Percentiles rank a stretch among this genome's conserved stretches.
Conservation (phyloP, 164 flowering plant genomes). For the Saururus chinensis region DNA sequence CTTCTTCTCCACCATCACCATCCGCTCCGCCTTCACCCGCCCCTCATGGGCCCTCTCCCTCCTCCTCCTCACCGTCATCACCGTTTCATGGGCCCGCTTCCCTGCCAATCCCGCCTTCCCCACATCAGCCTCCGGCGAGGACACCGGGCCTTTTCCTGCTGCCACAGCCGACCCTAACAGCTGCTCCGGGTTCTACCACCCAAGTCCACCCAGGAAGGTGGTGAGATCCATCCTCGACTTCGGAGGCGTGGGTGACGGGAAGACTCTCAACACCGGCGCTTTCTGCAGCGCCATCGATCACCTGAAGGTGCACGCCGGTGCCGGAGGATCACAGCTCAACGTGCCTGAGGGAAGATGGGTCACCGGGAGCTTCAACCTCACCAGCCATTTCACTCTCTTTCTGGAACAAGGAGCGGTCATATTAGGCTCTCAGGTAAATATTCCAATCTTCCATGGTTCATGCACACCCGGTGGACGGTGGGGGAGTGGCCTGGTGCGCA, state of each 20-base stretch:
- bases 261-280: slow-evolving; percentile 66
- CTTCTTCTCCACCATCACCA: neutral
- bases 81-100: slow-evolving; percentile 29
- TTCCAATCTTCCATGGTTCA: neutral
- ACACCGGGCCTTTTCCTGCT: neutral
- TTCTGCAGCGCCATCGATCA: slow-evolving; percentile 53
- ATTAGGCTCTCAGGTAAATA: slow-evolving; percentile 69
- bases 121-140: slow-evolving; percentile 6
- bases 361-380: slow-evolving; percentile 87
- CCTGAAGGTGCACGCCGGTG: slow-evolving; percentile 31
- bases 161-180: neutral
- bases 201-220: slow-evolving; percentile 21
- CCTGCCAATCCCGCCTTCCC: slow-evolving; percentile 20
- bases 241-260: slow-evolving; percentile 92
- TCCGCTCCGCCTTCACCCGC: slow-evolving; percentile 9
- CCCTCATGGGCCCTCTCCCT: slow-evolving; percentile 32
- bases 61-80: slow-evolving; percentile 24
- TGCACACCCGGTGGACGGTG: too few relatives aligned
- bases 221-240: slow-evolving; percentile 60
- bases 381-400: slow-evolving; percentile 89
- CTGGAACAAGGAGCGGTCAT: slow-evolving; percentile 81
- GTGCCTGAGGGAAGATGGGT: slow-evolving; percentile 78
- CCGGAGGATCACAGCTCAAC: slow-evolving; percentile 64
- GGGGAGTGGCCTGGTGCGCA: too few relatives aligned
- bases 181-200: slow-evolving; percentile 40